Percentiles rank a stretch among this genome's conserved stretches.
phyloP scores from a whole-genome alignment of 2,329 filamentous ascomycete genomes.

The Zasmidium cellare region DNA sequence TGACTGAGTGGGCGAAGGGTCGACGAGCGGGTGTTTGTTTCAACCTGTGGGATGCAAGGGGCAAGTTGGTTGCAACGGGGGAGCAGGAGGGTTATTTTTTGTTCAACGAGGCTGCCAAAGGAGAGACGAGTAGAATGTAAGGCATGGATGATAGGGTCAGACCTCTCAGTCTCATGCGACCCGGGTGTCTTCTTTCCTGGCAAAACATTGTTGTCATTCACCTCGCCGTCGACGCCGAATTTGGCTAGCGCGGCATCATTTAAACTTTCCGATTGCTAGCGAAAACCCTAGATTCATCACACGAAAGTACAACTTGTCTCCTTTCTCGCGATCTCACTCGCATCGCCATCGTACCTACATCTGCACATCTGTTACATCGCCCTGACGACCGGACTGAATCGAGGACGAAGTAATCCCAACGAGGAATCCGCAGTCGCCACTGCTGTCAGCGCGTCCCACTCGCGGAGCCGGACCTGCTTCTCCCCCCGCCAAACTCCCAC shows the following conservation, averaged over 20 bases:
- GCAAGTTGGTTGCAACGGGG: background rate
- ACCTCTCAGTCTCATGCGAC: too few species aligned
- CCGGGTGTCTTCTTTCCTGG: too few species aligned
- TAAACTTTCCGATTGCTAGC: background rate
- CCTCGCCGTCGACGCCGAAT: too few species aligned
- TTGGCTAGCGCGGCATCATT: background rate
- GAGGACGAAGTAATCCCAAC: background rate
- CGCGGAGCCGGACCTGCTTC: background rate
- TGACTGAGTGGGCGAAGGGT: background rate
- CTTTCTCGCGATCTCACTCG: background rate
- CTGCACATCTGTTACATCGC: background rate
- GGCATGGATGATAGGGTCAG: too few species aligned
- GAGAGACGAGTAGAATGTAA: background rate
- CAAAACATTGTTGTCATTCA: too few species aligned
- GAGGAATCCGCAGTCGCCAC: background rate
- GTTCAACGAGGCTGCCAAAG: background rate
- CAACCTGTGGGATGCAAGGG: background rate
- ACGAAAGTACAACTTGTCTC: background rate
- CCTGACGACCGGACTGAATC: background rate
- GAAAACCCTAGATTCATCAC: background rate
- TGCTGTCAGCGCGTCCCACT: background rate
- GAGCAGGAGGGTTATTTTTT: background rate
- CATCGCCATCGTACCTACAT: background rate
- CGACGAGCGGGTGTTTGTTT: background rate
- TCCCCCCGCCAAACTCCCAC: background rate